phyloP scores from a whole-genome alignment of 176 grass and related monocot genomes.

The Aegilops tauschii region DNA sequence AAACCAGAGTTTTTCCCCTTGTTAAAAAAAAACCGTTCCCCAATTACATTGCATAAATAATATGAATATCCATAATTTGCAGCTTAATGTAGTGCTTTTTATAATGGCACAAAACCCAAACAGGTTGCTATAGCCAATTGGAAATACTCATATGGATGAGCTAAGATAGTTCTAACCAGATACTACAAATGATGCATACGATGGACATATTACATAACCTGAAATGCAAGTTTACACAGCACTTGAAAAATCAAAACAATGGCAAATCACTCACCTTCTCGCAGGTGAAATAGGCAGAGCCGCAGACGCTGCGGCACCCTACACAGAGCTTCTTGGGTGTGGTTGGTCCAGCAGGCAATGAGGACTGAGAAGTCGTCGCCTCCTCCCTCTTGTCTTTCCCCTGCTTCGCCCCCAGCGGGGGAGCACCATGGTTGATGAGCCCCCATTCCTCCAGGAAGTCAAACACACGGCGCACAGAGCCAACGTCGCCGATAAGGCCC shows the following conservation, averaged over 20 bases:
- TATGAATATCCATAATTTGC: neutral
- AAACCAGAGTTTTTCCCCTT: neutral
- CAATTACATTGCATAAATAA: neutral
- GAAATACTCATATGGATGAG: neutral
- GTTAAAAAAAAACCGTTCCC: neutral
- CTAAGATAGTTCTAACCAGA: neutral
- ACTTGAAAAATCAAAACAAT: constrained; percentile 10
- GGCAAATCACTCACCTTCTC: constrained; percentile 61
- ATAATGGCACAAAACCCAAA: neutral
- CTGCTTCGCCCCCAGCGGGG: constrained; percentile 30
- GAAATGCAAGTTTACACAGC: neutral
- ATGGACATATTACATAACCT: neutral
- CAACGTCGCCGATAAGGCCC: constrained; percentile 62
- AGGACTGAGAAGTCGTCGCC: neutral
- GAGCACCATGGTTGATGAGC: constrained; percentile 80
- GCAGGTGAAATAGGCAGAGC: constrained; percentile 75
- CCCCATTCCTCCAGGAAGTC: constrained; percentile 99
- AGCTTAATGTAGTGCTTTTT: neutral
- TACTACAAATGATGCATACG: neutral
- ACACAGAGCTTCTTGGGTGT: constrained; percentile 59
- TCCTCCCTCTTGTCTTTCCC: constrained; percentile 60
- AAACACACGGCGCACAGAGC: constrained; percentile 75
- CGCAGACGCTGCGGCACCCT: constrained; percentile 59
- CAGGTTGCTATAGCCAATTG: neutral
- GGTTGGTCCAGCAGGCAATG: constrained; percentile 19